Evolutionary conservation across 176 grass and related monocot species (phyloP).

Genomic region (Themeda triandra): DNA sequence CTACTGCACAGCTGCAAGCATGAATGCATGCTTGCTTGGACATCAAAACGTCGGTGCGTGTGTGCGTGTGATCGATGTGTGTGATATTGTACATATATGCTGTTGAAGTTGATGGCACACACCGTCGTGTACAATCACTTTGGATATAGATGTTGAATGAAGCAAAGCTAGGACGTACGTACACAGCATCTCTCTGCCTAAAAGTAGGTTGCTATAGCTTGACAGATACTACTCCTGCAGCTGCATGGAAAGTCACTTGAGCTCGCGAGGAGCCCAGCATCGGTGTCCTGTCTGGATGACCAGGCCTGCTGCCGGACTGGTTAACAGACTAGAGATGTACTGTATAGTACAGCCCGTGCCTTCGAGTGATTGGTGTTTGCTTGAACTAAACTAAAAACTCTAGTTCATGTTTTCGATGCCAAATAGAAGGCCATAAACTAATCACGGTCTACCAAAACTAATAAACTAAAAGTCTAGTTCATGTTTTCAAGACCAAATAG

Average conservation of each 20-base stretch:
- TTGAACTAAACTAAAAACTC: too few species aligned
- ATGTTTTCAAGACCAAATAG: too few species aligned
- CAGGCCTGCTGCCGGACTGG: background rate
- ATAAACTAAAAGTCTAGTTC: too few species aligned
- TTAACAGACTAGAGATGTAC: background rate
- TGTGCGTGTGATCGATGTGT: too few species aligned
- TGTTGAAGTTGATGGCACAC: background rate
- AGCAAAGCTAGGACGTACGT: background rate
- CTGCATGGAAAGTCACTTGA: background rate
- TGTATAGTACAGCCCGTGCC: background rate
- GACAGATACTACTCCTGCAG: background rate
- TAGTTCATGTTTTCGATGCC: too few species aligned
- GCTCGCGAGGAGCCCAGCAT: background rate
- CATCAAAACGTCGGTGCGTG: too few species aligned
- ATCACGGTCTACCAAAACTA: too few species aligned
- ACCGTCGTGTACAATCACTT: background rate
- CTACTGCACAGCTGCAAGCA: conserved; percentile 18
- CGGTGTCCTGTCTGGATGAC: background rate
- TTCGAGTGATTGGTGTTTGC: too few species aligned
- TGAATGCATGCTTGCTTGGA: background rate
- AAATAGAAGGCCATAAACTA: too few species aligned
- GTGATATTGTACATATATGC: too few species aligned
- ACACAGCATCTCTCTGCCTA: background rate
- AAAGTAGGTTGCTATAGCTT: background rate
- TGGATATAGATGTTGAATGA: background rate